Evolutionary conservation across 2,329 filamentous ascomycete species (phyloP), one percentile per base, ranked within the genome.

Genomic region (Monascus ruber): DNA sequence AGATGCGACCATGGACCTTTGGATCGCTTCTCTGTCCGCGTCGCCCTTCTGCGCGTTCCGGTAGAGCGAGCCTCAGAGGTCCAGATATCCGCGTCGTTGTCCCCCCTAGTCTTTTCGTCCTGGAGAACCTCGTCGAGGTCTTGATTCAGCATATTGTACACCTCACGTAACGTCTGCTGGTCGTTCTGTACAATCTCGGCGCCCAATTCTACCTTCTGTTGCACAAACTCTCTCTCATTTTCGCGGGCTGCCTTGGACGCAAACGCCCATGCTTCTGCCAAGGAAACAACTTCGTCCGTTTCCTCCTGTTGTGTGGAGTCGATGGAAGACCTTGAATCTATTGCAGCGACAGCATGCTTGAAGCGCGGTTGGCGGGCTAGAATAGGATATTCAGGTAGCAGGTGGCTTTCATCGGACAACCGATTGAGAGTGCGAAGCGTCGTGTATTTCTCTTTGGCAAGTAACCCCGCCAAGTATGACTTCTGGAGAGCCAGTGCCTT

Each of bases 311-410:
- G 51, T n/a, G 46, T 25, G 5, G 43, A 31, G 17, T 42, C 46
- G 1, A 38, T 9, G 7, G 41, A 38, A 33, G 47, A 45, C 3
- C 54, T 50, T 11, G 50, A 47, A 26, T 45, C 51, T 10, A 56
- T 47, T 6, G 55, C 49, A 2, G 54, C 50, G 26, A 54, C 50
- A 5, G 51, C 52, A 33, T 60, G 52, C 36, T 61, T 59, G 48
- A 61, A 61, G 31, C 58, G 59, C 4, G 55, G 48, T 36, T 65
- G 62, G 28, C 52, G 55, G 17, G 56, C 51, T 5, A 58, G 47
- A 24, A 62, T 50, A 3, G 63, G 62, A 36, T 65, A 65, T 37
- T 64, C 60, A 2, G 62, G 60, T n/a, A 65, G 60, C 6, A 66
- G 51, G 34, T 65, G 63, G 36, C 62, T 65, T 42, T 66, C 63